These are phyloP conservation scores for Cucurbita pepo DNA, from an alignment of 306 rosid genomes.

Conservation along the genomic window DNA sequence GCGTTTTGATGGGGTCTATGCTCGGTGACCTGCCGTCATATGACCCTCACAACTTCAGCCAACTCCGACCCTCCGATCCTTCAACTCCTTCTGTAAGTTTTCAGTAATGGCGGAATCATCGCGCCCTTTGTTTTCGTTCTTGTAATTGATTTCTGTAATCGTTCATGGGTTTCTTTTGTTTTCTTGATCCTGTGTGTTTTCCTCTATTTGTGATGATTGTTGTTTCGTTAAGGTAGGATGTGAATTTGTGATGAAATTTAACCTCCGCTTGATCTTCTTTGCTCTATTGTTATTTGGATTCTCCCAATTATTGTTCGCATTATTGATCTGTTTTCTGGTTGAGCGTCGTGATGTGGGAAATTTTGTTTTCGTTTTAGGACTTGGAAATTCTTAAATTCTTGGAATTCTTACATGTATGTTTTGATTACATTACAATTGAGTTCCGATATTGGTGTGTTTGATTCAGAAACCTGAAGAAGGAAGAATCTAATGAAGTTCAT, in stretches of 20 bases:
- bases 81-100: conserved; percentile 65
- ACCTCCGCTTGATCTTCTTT: not conserved
- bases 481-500: not conserved
- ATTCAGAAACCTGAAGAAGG: not conserved
- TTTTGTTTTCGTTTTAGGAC: not conserved
- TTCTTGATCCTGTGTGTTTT: not conserved
- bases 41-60: conserved; percentile 93
- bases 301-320: not conserved
- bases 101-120: not conserved
- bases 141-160: not conserved
- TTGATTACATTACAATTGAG: not conserved
- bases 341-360: not conserved
- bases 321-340: not conserved
- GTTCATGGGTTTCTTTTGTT: not conserved
- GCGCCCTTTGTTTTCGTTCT: conserved; percentile 4
- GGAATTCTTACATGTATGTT: not conserved
- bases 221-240: not conserved
- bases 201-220: not conserved
- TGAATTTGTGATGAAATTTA: not conserved
- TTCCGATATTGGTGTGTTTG: not conserved
- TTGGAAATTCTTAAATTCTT: not conserved
- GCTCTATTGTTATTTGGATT: not conserved
- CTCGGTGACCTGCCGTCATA: conserved; percentile 81
- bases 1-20: conserved; percentile 49
- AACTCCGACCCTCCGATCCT: conserved; percentile 80